Percentiles rank a stretch among this genome's conserved stretches.
phyloP scores from a whole-genome alignment of 176 grass and related monocot species.

The Hordeum marinum region DNA sequence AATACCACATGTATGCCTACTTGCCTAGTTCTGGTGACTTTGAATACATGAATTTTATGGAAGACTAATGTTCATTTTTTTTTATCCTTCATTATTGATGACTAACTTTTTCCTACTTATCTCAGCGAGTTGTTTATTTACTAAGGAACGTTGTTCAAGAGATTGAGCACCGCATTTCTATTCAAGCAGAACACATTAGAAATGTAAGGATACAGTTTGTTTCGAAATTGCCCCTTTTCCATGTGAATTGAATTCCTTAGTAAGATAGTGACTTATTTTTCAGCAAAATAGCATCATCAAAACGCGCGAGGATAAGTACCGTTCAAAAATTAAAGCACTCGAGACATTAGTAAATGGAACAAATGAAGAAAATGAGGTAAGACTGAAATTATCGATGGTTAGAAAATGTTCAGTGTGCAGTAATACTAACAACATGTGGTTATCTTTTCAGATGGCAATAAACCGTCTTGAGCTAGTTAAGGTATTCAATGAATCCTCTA shows the following conservation, averaged over 20 bases:
- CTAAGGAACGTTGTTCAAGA: slow-evolving; percentile 92
- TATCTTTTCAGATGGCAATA: slow-evolving; percentile 64
- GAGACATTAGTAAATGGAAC: slow-evolving; percentile 91
- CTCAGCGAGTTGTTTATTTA: slow-evolving; percentile 72
- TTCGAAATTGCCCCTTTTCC: slow-evolving; percentile 4
- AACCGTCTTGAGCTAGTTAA: slow-evolving; percentile 67
- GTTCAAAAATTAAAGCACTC: slow-evolving; percentile 81
- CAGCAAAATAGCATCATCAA: slow-evolving; percentile 91
- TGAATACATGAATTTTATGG: background rate
- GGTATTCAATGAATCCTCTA: slow-evolving; percentile 40
- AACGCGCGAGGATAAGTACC: slow-evolving; percentile 76
- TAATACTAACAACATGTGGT: slow-evolving; percentile 31
- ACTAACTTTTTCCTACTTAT: slow-evolving; percentile 24
- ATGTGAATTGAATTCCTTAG: slow-evolving; percentile 8
- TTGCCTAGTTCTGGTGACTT: slow-evolving; percentile 18
- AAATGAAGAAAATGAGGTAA: slow-evolving; percentile 97
- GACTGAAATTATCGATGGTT: background rate
- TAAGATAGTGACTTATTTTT: slow-evolving; percentile 26
- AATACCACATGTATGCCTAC: slow-evolving; percentile 81
- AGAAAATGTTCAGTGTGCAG: slow-evolving; percentile 10
- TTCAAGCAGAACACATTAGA: slow-evolving; percentile 90
- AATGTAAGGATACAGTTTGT: slow-evolving; percentile 58
- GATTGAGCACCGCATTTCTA: slow-evolving; percentile 88
- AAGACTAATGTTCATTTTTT: background rate
- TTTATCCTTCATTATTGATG: slow-evolving; percentile 24